Base-by-base conservation (phyloP, 164 flowering plant genomes). In the Dillenia suffruticosa region DNA sequence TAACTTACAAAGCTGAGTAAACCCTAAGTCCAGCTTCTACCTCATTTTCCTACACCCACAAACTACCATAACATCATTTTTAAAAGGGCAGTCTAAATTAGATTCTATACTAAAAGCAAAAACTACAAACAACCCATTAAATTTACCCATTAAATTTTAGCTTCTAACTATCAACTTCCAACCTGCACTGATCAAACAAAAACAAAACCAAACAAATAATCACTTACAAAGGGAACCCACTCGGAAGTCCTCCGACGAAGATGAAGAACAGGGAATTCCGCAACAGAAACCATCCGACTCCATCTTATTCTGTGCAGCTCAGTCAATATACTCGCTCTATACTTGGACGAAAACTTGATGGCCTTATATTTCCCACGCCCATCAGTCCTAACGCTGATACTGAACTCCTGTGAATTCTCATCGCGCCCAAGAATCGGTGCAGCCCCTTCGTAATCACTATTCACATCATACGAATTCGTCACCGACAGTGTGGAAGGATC, bases 191-290 rank as follows among this genome's bases (percentile, higher is more conserved):
- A 19, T 19, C 22, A 19, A 19, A 19, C 22, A 19, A 19, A 19
- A 19, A 19, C 22, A 19, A 19, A 19, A 19, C 22, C 22, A 19
- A 19, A 19, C 22, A 19, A 1, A 19, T 19, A 19, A 51, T 8
- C 67, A 87, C 99, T 90, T 84, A 95, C 99, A 74, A 59, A 85
- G 56, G 94, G 83, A 47, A 81, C 79, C 99, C 99, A 95, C 63
- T 90, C 94, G 2, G 75, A 56, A 46, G 71, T 83, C 67, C 87
- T 76, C 60, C 99, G 68, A 32, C 88, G 79, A 11, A 92, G 83
- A 69, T 92, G 97, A 64, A 89, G 80, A 15, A 95, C 97, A 0
- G 79, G 82, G 58, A 84, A 95, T 73, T 95, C 99, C 0, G 89
- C 91, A 10, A 88, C 76, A 9, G 82, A 14, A 8, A 70, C 76